Conservation (phyloP, 129 eudicot species). For the Pulicaria dysenterica region DNA sequence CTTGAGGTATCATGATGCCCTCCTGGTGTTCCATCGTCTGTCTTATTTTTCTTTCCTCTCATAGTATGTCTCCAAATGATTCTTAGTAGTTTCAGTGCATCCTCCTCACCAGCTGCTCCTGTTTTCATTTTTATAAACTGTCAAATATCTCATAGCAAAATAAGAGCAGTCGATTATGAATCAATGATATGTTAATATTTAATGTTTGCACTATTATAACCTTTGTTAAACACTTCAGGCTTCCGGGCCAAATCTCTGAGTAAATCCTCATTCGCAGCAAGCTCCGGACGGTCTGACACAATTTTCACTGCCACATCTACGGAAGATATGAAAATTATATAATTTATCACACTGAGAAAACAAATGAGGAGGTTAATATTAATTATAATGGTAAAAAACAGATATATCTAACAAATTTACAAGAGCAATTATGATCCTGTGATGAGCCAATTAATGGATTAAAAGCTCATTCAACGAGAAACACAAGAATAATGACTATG, state of each 20-base stretch:
- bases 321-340: background rate
- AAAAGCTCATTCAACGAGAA: background rate
- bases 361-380: background rate
- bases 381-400: no score
- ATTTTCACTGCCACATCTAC: slow-evolving; percentile 39
- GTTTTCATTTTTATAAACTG: background rate
- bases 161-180: no score
- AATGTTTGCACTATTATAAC: no score
- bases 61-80: slow-evolving; percentile 1
- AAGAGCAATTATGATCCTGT: no score
- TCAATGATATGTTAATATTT: no score
- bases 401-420: no score
- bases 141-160: no score
- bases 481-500: no score
- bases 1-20: no score
- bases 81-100: slow-evolving; percentile 12
- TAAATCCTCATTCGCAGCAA: background rate
- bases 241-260: slow-evolving; percentile 31
- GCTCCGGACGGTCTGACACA: background rate
- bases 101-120: background rate
- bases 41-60: background rate
- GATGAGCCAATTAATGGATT: no score
- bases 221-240: slow-evolving; percentile 19
- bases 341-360: no score
- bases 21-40: background rate